Base-by-base conservation (phyloP, 2,329 filamentous ascomycete species). In the Claviceps spartinae region DNA sequence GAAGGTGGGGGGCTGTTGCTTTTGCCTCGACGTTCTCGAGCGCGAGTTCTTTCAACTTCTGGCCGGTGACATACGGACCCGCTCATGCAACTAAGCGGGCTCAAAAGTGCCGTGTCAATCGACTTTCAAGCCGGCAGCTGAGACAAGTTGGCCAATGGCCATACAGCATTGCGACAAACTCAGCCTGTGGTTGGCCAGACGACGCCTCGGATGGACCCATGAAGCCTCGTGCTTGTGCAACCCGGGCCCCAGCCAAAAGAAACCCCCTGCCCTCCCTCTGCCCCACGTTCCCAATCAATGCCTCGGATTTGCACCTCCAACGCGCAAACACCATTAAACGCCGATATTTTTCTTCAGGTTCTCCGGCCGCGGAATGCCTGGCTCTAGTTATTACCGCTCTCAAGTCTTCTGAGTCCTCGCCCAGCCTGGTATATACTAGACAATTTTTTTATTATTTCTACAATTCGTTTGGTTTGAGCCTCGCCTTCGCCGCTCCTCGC, bases 41-140 rank as follows among this genome's bases (percentile, higher is more conserved):
- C 24, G 24, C 24, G 24, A 34, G 30, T 34, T 30, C 30, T 34
- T 34, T 11, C 30, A 34, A 34, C 8, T 34, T 34, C 41, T 30
- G 43, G n/a, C 24, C 18, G 16, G 47, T 49, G 47, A 49, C 47
- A 47, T 47, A 30, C 45, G 45, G 45, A 18, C 45, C 47, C 47
- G 46, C 48, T 44, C 22, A 50, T 53, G 51, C 51, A 53, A 49
- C 48, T 53, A 53, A 53, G 43, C 47, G 51, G 48, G 43, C 40
- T 50, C 4, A 18, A 20, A 47, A n/a, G 30, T 34, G 30, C 30
- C 30, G 30, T 11, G 30, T 34, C 30, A 34, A 34, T 34, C 30
- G 26, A 41, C n/a, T n/a, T 41, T 8, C 41, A 24, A 14, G 41
- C 18, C 14, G 18, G 14, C 8, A 43, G 20, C n/a, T 18, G 41